phyloP scores from a whole-genome alignment of 768 basidiomycete species.

The Lactarius sp. region DNA sequence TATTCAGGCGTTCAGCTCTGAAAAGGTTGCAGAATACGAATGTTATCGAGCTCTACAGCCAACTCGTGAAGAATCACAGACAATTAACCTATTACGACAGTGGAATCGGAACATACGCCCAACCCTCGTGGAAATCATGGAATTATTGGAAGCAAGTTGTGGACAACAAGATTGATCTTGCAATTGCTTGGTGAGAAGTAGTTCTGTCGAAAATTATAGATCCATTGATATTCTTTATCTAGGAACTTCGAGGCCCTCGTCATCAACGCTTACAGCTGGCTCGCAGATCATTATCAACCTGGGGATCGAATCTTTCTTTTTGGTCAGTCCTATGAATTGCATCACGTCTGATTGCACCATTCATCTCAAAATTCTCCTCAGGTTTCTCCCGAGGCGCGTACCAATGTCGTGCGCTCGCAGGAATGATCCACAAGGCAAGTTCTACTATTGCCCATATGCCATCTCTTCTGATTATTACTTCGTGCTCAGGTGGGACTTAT shows the following conservation, averaged over 20 bases:
- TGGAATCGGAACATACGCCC: conserved; percentile 38
- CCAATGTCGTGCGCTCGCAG: conserved; percentile 41
- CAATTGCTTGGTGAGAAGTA: conserved; percentile 30
- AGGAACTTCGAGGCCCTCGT: conserved; percentile 38
- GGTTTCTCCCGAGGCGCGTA: conserved; percentile 48
- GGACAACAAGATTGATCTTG: conserved; percentile 33
- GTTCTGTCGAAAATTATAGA: no score
- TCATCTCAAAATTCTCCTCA: conserved; percentile 25
- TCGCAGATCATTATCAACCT: conserved; percentile 36
- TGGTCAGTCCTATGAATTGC: conserved; percentile 23
- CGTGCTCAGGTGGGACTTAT: no score
- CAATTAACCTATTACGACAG: conserved; percentile 42
- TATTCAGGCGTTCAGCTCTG: not conserved
- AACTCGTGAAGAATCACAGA: conserved; percentile 32
- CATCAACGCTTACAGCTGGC: conserved; percentile 39
- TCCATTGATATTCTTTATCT: not conserved
- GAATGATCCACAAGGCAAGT: conserved; percentile 39
- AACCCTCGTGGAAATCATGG: conserved; percentile 11
- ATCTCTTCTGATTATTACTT: no score
- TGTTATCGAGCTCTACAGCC: conserved; percentile 38
- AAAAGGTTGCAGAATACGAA: conserved; percentile 29
- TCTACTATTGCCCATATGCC: no score
- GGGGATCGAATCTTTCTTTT: conserved; percentile 42
- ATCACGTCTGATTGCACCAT: no score
- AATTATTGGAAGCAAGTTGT: conserved; percentile 22